phyloP scores from a whole-genome alignment of 805 yeast genomes.

The Yamadazyma insecticola region DNA sequence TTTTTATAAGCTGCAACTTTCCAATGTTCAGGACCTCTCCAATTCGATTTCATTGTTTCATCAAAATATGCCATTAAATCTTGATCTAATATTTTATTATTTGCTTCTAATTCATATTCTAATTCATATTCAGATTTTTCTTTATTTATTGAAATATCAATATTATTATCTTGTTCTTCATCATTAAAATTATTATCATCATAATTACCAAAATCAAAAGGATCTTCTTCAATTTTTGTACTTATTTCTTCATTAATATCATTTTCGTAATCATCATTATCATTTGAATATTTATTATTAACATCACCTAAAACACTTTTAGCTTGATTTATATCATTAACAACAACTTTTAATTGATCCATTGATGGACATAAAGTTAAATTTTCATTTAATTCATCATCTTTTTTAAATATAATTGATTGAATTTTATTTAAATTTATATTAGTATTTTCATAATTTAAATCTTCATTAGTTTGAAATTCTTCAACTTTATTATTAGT shows the following conservation, averaged over 20 bases:
- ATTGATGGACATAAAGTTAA: slow-evolving; percentile 68
- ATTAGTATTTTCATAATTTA: slow-evolving; percentile 11
- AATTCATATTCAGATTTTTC: slow-evolving; percentile 7
- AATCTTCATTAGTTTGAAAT: slow-evolving; percentile 12
- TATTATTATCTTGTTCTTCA: slow-evolving; percentile 9
- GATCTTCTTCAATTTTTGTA: slow-evolving; percentile 5
- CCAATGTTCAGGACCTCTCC: slow-evolving; percentile 96
- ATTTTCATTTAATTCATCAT: slow-evolving; percentile 15
- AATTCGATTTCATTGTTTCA: slow-evolving; percentile 59
- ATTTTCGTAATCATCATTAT: slow-evolving; percentile 8
- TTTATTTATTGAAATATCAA: slow-evolving; percentile 7
- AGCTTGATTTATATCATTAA: slow-evolving; percentile 45
- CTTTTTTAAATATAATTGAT: slow-evolving; percentile 17
- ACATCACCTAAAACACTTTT: slow-evolving; percentile 38
- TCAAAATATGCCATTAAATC: slow-evolving; percentile 82
- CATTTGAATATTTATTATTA: slow-evolving; percentile 25
- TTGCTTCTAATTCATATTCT: slow-evolving; percentile 11
- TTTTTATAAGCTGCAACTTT: slow-evolving; percentile 61
- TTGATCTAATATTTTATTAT: slow-evolving; percentile 40
- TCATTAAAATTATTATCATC: slow-evolving; percentile 15
- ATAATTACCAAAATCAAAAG: slow-evolving; percentile 12
- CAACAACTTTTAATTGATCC: slow-evolving; percentile 51
- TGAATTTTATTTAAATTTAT: slow-evolving; percentile 16
- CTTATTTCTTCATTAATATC: slow-evolving; percentile 9
- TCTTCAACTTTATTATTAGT: slow-evolving; percentile 18